These are phyloP conservation scores for Scedosporium boydii DNA, from an alignment of 2,329 filamentous ascomycete genomes.

Conservation along the genomic window DNA sequence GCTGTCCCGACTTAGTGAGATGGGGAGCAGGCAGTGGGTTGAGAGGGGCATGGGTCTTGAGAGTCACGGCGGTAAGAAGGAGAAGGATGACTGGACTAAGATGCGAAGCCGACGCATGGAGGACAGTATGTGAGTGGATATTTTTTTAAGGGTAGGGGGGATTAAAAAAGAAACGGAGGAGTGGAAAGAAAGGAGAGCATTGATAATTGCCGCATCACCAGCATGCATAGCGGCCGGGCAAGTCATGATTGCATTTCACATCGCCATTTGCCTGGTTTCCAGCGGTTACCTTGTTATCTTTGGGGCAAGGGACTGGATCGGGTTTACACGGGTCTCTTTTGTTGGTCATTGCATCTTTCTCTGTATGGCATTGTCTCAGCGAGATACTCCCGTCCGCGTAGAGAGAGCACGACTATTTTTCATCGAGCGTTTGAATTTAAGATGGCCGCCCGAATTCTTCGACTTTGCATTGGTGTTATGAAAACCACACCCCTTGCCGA, in stretches of 20 bases:
- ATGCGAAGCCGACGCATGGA: conserved; percentile 59
- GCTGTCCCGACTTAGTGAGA: conserved; percentile 74
- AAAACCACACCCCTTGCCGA: no score
- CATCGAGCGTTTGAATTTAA: neutral
- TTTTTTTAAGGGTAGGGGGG: neutral
- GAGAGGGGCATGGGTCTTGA: conserved; percentile 68
- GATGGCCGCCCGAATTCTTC: neutral
- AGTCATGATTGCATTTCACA: neutral
- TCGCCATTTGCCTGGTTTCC: neutral
- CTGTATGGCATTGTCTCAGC: neutral
- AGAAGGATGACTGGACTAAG: conserved; percentile 57
- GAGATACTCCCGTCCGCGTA: neutral
- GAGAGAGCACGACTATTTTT: neutral
- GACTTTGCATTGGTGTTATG: neutral
- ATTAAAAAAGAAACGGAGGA: neutral
- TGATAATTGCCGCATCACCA: no score
- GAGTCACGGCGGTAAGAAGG: conserved; percentile 51
- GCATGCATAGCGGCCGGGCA: neutral
- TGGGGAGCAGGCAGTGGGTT: conserved; percentile 93
- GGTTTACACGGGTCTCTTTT: neutral
- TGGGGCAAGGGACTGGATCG: neutral
- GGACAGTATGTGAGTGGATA: conserved; percentile 45
- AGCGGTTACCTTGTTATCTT: neutral
- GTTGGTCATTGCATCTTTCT: neutral
- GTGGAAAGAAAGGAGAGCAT: neutral